These are phyloP conservation scores for Allantophomopsis lycopodina DNA, from an alignment of 2,329 filamentous ascomycete genomes.

Conservation along the genomic window DNA sequence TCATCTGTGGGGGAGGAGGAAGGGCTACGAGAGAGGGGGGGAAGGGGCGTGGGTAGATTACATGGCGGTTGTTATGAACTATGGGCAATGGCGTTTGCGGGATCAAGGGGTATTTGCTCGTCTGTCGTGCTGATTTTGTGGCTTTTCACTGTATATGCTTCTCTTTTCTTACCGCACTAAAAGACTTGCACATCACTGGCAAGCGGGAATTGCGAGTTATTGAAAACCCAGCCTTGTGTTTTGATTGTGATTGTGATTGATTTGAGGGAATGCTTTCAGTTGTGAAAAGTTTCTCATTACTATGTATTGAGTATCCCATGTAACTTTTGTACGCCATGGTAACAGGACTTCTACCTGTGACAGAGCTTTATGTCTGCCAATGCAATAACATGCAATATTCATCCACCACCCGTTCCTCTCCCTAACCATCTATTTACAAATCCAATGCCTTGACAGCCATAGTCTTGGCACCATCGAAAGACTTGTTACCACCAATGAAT, in stretches of 20 bases:
- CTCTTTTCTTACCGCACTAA: conserved; percentile 1
- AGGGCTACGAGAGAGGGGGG: too few relatives aligned
- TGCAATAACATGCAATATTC: conserved; percentile 12
- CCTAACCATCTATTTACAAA: conserved; percentile 4
- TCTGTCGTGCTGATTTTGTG: conserved; percentile 2
- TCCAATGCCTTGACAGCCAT: conserved; percentile 71
- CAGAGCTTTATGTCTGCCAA: neutral
- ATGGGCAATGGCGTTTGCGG: conserved; percentile 13
- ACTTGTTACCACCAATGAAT: conserved; percentile 93
- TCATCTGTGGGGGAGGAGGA: too few relatives aligned
- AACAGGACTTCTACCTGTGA: neutral
- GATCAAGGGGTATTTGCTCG: conserved; percentile 7
- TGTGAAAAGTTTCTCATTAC: neutral
- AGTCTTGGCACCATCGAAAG: conserved; percentile 70
- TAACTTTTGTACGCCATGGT: conserved; percentile 2
- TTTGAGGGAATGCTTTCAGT: too few relatives aligned
- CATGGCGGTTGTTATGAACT: conserved; percentile 4
- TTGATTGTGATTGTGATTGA: too few relatives aligned
- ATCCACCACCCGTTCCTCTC: neutral
- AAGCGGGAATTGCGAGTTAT: too few relatives aligned
- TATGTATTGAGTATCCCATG: conserved; percentile 1
- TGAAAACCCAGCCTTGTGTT: neutral
- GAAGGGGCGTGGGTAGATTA: too few relatives aligned
- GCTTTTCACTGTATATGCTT: conserved; percentile 12
- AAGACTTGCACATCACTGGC: too few relatives aligned